Evolutionary conservation across 169 alveolate genomes (phyloP).

Genomic region (Cryptosporidium baileyi): DNA sequence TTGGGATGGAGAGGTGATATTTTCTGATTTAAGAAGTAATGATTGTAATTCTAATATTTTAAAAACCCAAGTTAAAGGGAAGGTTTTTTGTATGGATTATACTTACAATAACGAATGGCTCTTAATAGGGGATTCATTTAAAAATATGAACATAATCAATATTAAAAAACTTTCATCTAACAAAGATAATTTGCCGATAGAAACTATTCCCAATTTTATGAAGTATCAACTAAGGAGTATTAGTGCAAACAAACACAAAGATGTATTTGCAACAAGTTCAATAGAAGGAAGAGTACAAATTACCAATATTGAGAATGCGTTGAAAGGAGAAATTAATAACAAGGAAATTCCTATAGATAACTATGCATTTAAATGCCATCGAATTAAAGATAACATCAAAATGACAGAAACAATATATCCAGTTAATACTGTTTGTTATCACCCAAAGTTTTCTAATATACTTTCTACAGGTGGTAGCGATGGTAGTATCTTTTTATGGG

Average conservation of each 20-base stretch:
- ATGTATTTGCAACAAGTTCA: conserved; percentile 63
- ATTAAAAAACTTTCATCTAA: conserved; percentile 41
- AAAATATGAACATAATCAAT: conserved; percentile 51
- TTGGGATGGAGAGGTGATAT: conserved; percentile 40
- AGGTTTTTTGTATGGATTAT: conserved; percentile 61
- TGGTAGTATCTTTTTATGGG: conserved; percentile 57
- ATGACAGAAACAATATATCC: conserved; percentile 65
- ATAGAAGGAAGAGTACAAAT: conserved; percentile 67
- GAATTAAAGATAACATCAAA: conserved; percentile 35
- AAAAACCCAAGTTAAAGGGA: conserved; percentile 19
- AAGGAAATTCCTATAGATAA: conserved; percentile 43
- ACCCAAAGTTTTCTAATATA: conserved; percentile 10
- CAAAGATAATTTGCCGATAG: neutral
- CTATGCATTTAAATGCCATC: conserved; percentile 68
- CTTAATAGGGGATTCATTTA: conserved; percentile 36
- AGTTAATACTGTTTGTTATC: conserved; percentile 33
- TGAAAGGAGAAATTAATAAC: conserved; percentile 21
- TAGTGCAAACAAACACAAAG: conserved; percentile 53
- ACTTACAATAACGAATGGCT: conserved; percentile 42
- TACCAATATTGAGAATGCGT: conserved; percentile 13
- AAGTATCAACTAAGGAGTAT: conserved; percentile 50
- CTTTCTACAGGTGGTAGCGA: conserved; percentile 68
- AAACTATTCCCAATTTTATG: conserved; percentile 38
- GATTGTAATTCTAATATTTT: neutral
- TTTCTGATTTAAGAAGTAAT: neutral